Evolutionary conservation across 352 stramenopile species (phyloP).

Genomic region (Globisporangium recalcitrans): DNA sequence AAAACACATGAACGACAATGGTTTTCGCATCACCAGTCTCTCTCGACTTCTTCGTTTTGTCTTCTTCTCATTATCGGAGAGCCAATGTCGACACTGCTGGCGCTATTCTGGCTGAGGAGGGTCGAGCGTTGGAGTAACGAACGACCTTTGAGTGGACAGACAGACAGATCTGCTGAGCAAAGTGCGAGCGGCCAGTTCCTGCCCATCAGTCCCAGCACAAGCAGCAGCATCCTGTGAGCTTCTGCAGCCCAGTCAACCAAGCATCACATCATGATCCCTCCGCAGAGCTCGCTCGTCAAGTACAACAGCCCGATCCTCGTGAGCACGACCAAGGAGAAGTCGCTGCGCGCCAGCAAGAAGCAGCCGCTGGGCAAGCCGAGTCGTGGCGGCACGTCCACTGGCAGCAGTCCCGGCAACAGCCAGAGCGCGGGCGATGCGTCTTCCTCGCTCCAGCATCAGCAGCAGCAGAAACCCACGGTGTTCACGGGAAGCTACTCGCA

Average conservation of each 20-base stretch:
- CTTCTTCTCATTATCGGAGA: too few relatives aligned
- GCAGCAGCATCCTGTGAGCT: too few relatives aligned
- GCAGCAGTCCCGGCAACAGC: slow-evolving; percentile 16
- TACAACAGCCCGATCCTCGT: slow-evolving; percentile 91
- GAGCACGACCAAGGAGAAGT: slow-evolving; percentile 83
- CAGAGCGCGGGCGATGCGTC: slow-evolving; percentile 1
- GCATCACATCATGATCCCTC: slow-evolving; percentile 80
- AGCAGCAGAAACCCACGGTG: slow-evolving; percentile 39
- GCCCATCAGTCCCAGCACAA: background rate
- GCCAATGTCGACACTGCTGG: too few relatives aligned
- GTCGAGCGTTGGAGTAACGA: background rate
- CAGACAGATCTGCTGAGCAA: too few relatives aligned
- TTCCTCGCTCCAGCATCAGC: background rate
- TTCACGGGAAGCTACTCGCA: slow-evolving; percentile 59
- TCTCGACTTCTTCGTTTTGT: too few relatives aligned
- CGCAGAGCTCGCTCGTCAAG: slow-evolving; percentile 86
- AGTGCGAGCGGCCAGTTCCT: too few relatives aligned
- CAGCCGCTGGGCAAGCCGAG: slow-evolving; percentile 25
- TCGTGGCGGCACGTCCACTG: slow-evolving; percentile 15
- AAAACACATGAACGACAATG: too few relatives aligned
- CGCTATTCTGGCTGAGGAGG: too few relatives aligned
- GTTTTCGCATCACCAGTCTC: too few relatives aligned
- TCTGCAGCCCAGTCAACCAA: background rate
- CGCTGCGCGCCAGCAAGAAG: slow-evolving; percentile 35
- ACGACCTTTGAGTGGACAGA: too few relatives aligned